Percentiles rank a stretch among this genome's conserved stretches.
phyloP scores from a whole-genome alignment of 495 filamentous ascomycete genomes.

The Neurospora pannonica region DNA sequence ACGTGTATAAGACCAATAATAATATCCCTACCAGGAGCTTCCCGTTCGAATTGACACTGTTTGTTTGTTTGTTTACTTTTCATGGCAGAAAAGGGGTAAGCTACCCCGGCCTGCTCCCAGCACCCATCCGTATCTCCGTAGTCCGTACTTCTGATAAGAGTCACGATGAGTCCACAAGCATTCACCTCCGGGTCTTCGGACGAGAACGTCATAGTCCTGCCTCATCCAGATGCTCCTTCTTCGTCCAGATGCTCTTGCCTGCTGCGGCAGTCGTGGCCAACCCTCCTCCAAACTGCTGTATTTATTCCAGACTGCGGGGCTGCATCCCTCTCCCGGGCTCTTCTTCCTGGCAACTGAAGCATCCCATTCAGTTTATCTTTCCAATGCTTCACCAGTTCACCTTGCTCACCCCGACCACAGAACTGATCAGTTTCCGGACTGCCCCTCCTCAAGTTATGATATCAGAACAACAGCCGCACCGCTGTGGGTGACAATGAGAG shows the following conservation, averaged over 20 bases:
- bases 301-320: neutral
- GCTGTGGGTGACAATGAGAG: neutral
- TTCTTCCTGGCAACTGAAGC: neutral
- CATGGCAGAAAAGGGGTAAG: neutral
- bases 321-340: neutral
- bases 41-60: neutral
- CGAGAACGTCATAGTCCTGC: neutral
- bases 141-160: neutral
- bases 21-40: no score
- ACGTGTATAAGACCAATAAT: no score
- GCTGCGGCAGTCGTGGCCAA: neutral
- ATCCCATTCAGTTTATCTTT: neutral
- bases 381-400: neutral
- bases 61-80: neutral
- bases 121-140: neutral
- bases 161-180: neutral
- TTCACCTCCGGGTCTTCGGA: neutral
- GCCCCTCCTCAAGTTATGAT: no score
- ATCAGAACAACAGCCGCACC: neutral
- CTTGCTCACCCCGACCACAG: no score
- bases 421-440: no score
- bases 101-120: neutral
- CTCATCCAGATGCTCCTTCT: neutral
- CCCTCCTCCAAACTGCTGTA: neutral
- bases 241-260: neutral